Conservation (phyloP, 768 basidiomycete genomes). For the Terana coerulea region DNA sequence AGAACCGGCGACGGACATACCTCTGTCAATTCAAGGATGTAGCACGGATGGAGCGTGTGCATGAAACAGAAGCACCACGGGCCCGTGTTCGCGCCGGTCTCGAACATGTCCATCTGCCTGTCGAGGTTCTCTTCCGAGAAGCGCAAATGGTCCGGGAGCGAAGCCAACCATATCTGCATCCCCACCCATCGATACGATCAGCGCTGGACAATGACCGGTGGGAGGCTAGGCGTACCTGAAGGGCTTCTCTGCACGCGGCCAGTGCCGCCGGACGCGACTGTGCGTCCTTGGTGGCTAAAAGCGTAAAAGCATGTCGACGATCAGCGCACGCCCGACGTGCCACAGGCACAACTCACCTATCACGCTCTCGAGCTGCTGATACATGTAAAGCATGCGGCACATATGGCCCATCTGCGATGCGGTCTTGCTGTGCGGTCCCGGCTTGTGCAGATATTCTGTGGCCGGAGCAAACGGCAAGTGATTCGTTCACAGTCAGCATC, state of each 20-base stretch:
- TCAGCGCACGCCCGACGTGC: background rate
- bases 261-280: constrained; percentile 15
- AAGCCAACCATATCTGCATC: constrained; percentile 45
- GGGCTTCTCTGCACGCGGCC: constrained; percentile 9
- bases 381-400: constrained; percentile 64
- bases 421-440: constrained; percentile 54
- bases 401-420: constrained; percentile 76
- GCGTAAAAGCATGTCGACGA: background rate
- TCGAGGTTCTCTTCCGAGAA: constrained; percentile 68
- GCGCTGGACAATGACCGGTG: background rate
- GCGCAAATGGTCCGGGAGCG: constrained; percentile 66
- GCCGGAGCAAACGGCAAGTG: constrained; percentile 4
- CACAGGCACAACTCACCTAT: constrained; percentile 38
- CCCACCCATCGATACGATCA: background rate
- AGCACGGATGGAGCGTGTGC: constrained; percentile 70
- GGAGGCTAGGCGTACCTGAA: constrained; percentile 12
- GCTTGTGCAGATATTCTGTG: constrained; percentile 66
- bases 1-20: constrained; percentile 42
- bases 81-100: constrained; percentile 72
- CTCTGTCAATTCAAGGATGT: constrained; percentile 56
- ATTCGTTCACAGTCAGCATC: constrained; percentile 4
- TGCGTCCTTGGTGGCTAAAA: constrained; percentile 17
- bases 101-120: constrained; percentile 73
- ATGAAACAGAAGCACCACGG: constrained; percentile 79
- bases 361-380: constrained; percentile 54